These are phyloP conservation scores for Fusarium sp. DNA, from an alignment of 2,329 filamentous ascomycete genomes.

Conservation along the genomic window DNA sequence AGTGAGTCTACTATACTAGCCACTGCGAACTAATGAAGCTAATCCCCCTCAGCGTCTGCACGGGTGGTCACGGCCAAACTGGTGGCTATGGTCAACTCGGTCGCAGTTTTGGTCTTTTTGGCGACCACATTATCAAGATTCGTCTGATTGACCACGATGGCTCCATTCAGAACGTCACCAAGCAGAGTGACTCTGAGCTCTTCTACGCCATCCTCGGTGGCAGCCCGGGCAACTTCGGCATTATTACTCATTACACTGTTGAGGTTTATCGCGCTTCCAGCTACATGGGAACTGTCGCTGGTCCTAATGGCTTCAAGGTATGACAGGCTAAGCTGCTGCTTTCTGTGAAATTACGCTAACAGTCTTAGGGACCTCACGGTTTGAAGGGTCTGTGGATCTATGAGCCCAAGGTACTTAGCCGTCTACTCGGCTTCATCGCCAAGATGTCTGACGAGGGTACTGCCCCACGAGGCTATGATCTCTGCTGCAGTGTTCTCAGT, in stretches of 20 bases:
- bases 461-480: conserved; percentile 57
- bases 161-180: conserved; percentile 55
- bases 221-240: conserved; percentile 66
- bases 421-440: conserved; percentile 51
- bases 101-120: conserved; percentile 61
- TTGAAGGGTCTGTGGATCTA: conserved; percentile 56
- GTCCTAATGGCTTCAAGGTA: conserved; percentile 23
- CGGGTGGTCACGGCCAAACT: conserved; percentile 59
- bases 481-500: conserved; percentile 58
- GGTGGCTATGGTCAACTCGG: conserved; percentile 59
- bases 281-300: conserved; percentile 45
- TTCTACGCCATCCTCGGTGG: conserved; percentile 69
- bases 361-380: conserved; percentile 16
- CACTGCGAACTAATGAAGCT: neutral
- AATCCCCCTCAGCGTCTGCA: conserved; percentile 44
- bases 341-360: neutral
- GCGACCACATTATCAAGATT: conserved; percentile 61
- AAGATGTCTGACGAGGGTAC: conserved; percentile 55
- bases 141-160: conserved; percentile 60
- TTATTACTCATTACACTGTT: conserved; percentile 63
- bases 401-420: conserved; percentile 48
- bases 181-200: conserved; percentile 60
- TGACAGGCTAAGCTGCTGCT: neutral
- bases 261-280: conserved; percentile 51
- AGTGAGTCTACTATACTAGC: neutral